These are phyloP conservation scores for Aspergillus bridgeri DNA, from an alignment of 495 filamentous ascomycete genomes.

Conservation along the genomic window DNA sequence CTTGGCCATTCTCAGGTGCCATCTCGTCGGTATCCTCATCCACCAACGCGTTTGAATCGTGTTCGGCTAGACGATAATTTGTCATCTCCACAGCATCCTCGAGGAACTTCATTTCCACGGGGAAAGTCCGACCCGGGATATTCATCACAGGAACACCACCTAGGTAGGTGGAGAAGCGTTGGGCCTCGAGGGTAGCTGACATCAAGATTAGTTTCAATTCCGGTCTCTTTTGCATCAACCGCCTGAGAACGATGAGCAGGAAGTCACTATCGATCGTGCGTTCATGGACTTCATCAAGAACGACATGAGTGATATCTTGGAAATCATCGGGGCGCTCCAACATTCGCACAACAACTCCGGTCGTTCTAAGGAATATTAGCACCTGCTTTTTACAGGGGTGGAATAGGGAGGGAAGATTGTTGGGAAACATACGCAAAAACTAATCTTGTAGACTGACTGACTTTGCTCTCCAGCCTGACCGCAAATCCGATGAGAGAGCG, in stretches of 20 bases:
- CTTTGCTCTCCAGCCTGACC: slow-evolving; percentile 85
- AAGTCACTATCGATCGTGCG: slow-evolving; percentile 95
- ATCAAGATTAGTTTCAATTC: slow-evolving; percentile 85
- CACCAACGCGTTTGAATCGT: slow-evolving; percentile 33
- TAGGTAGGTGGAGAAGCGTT: slow-evolving; percentile 85
- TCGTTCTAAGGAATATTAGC: slow-evolving; percentile 37
- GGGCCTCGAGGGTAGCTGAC: slow-evolving; percentile 93
- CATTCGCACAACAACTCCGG: slow-evolving; percentile 96
- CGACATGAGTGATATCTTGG: slow-evolving; percentile 82
- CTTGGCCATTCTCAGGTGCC: slow-evolving; percentile 38
- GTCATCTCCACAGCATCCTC: slow-evolving; percentile 89
- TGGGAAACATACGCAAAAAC: slow-evolving; percentile 65
- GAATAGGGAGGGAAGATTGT: not conserved
- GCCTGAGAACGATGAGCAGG: slow-evolving; percentile 81
- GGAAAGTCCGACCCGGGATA: slow-evolving; percentile 90
- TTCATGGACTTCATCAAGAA: slow-evolving; percentile 95
- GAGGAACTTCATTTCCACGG: slow-evolving; percentile 79
- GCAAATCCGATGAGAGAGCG: slow-evolving; percentile 90
- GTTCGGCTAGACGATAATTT: slow-evolving; percentile 59
- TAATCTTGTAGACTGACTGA: slow-evolving; percentile 72
- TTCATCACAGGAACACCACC: slow-evolving; percentile 78
- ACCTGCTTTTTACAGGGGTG: not conserved
- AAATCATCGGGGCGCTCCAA: slow-evolving; percentile 82
- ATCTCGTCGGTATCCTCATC: slow-evolving; percentile 49
- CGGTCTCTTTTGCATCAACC: slow-evolving; percentile 66